Base-by-base conservation (phyloP, 2,329 filamentous ascomycete genomes). In the Neofusicoccum kwambonambiense region DNA sequence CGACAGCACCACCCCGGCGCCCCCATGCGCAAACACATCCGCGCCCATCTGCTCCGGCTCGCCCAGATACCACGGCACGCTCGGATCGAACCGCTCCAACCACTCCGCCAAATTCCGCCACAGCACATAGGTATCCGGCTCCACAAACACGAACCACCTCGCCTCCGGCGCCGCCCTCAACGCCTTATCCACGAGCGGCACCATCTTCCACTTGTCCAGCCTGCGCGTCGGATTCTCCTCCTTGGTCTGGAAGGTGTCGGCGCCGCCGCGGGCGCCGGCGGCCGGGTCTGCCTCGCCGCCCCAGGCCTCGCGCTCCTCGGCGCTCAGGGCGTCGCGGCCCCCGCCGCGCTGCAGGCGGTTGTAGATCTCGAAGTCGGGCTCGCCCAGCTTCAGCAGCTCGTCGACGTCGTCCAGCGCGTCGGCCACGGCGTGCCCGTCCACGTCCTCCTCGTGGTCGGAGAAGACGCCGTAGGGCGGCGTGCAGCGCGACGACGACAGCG, bases 91-190 rank as follows among this genome's bases (percentile, higher is more conserved):
- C 22, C 79, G 75, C 17, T 76, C 75, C 22, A 88, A 77, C 83
- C 84, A 87, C 27, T 78, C 74, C 15, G 86, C 70, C 45, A 87
- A 68, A 37, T 84, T 85, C 39, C 79, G 75, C 78, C 84, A 84
- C 9, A 84, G 76, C 45, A 87, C 72, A 68, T 85, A 87, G 0
- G 84, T 87, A 70, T 88, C 86, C 0, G 83, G 81, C 68, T 87
- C 85, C 52, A 86, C 81, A 71, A 88, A 88, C 64, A 86, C 76
- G 66, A 81, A 88, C 85, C 85, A 88, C 63, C 82, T 83, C 50
- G 82, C 81, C 31, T 84, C 74, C 2, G 81, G 81, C 42, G 74
- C 69, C 58, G 76, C 70, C 11, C 75, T 69, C 65, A 75, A 74
- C 4, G 77, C 72, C 31, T 71, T 68, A 13, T 76, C 70, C 66